Conservation (phyloP, 192 early-diverging fungal genomes). For the Allomyces macrogynus region DNA sequence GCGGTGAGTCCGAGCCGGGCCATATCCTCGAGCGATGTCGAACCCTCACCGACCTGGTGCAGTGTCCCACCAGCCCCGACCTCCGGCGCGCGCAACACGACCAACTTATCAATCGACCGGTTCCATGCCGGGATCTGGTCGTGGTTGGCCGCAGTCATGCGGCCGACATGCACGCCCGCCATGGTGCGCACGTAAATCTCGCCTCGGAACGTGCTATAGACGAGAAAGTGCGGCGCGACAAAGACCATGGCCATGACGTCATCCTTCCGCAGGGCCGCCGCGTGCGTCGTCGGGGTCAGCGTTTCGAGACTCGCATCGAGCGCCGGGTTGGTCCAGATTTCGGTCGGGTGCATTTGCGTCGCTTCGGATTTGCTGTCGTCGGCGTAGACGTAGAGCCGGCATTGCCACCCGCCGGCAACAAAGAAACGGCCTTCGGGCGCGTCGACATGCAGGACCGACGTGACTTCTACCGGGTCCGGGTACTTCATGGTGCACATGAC, state of each 20-base stretch:
- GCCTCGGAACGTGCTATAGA: neutral
- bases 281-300: no score
- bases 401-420: neutral
- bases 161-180: no score
- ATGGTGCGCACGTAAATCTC: neutral
- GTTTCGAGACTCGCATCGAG: neutral
- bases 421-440: neutral
- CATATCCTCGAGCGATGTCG: no score
- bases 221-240: constrained; percentile 18
- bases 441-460: constrained; percentile 3
- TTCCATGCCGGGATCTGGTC: no score
- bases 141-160: no score
- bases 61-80: no score
- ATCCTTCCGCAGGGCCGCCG: constrained; percentile 13
- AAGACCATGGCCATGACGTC: constrained; percentile 30
- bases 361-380: neutral
- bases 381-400: neutral
- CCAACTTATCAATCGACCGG: no score
- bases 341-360: constrained; percentile 3
- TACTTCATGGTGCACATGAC: neutral
- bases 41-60: no score
- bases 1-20: no score
- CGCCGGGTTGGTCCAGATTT: neutral
- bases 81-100: no score
- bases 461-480: neutral